These are phyloP conservation scores for Trichoderma erinaceum DNA, from an alignment of 495 filamentous ascomycete species.

Conservation along the genomic window DNA sequence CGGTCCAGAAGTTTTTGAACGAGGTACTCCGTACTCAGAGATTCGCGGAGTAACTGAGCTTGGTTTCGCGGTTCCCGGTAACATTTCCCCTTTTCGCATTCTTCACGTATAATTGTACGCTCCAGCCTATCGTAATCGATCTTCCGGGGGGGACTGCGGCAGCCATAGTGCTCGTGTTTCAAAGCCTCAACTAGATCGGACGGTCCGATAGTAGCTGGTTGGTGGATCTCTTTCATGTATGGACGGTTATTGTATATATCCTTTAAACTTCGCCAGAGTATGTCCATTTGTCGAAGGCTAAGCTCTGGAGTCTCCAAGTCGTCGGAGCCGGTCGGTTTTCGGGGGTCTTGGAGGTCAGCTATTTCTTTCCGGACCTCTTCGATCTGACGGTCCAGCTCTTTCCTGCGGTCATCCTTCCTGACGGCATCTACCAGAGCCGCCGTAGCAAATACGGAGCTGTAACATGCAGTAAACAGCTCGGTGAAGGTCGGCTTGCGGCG, in stretches of 20 bases:
- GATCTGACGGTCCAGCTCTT: slow-evolving; percentile 57
- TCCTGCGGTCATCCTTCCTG: slow-evolving; percentile 53
- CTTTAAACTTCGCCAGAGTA: slow-evolving; percentile 11
- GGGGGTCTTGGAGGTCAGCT: neutral
- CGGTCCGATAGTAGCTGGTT: neutral
- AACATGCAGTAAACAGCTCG: slow-evolving; percentile 63
- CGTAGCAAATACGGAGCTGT: slow-evolving; percentile 66
- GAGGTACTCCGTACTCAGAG: neutral
- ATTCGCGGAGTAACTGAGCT: neutral
- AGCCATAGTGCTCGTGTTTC: neutral
- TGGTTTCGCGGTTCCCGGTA: neutral
- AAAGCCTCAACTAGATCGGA: neutral
- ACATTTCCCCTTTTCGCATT: neutral
- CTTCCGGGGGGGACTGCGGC: neutral
- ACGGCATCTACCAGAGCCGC: slow-evolving; percentile 61
- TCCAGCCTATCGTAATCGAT: neutral
- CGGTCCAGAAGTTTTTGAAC: slow-evolving; percentile 12
- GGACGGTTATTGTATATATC: neutral
- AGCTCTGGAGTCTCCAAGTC: neutral
- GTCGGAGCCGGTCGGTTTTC: neutral
- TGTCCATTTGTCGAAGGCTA: slow-evolving; percentile 6
- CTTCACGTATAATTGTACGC: neutral
- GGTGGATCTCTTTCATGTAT: slow-evolving; percentile 12
- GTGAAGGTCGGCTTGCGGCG: slow-evolving; percentile 48
- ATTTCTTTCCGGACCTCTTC: slow-evolving; percentile 32